Conservation (phyloP, 768 basidiomycete genomes). For the Rhizopogon vinicolor region DNA sequence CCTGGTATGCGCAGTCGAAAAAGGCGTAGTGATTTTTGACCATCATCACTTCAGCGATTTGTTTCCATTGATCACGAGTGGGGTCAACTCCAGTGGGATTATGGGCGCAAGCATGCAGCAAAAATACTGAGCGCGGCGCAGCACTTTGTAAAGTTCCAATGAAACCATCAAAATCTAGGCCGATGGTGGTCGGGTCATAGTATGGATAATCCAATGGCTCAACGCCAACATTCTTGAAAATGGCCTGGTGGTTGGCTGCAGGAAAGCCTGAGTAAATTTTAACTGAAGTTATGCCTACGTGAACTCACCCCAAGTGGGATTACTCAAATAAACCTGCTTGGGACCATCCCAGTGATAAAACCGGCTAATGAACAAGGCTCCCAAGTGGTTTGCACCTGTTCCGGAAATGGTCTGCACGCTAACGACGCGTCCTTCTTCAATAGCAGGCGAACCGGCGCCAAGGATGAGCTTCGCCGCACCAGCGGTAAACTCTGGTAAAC, state of each 20-base stretch:
- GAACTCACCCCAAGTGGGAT: constrained; percentile 83
- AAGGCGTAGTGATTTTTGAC: constrained; percentile 80
- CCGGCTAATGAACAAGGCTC: constrained; percentile 76
- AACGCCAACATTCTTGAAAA: constrained; percentile 89
- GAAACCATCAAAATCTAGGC: constrained; percentile 75
- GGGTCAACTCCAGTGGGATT: constrained; percentile 98
- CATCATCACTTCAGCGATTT: constrained; percentile 68
- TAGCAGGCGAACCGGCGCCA: constrained; percentile 63
- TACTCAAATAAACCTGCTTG: constrained; percentile 77
- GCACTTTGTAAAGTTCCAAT: constrained; percentile 55
- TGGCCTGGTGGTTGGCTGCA: constrained; percentile 82
- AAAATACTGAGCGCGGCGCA: constrained; percentile 74
- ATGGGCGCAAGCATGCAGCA: constrained; percentile 93
- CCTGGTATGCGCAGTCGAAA: constrained; percentile 97
- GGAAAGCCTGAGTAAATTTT: neutral
- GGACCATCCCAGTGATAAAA: constrained; percentile 71
- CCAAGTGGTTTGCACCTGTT: constrained; percentile 94
- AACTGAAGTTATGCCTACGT: neutral
- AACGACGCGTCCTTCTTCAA: constrained; percentile 66
- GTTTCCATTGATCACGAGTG: constrained; percentile 79
- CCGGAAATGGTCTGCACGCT: constrained; percentile 94
- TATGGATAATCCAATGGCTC: constrained; percentile 88
- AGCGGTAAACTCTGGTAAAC: constrained; percentile 75
- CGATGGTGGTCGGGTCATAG: constrained; percentile 87
- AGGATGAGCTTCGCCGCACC: constrained; percentile 83